These are phyloP conservation scores for Moricandia moricandioides DNA, from an alignment of 345 rosid species.

Conservation along the genomic window DNA sequence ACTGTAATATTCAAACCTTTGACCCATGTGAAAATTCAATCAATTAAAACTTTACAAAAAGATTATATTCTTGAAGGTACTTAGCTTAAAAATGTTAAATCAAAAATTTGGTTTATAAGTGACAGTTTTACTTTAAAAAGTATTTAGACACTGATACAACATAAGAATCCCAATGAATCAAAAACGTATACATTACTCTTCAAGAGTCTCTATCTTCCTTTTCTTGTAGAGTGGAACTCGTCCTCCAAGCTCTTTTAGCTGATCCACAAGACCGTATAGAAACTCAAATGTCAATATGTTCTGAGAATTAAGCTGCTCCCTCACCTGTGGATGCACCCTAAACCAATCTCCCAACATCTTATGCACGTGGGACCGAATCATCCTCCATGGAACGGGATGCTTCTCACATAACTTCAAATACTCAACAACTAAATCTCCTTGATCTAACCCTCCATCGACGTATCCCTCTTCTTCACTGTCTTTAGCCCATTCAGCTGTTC, in stretches of 20 bases:
- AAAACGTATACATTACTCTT: conserved; percentile 8
- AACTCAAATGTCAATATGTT: conserved; percentile 73
- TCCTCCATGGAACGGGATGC: conserved; percentile 93
- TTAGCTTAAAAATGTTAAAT: background rate
- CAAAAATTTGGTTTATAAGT: background rate
- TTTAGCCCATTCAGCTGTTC: conserved; percentile 59
- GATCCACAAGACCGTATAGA: conserved; percentile 61
- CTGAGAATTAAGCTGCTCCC: conserved; percentile 76
- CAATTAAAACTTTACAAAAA: background rate
- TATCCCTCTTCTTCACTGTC: conserved; percentile 41
- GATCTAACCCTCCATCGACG: conserved; percentile 64
- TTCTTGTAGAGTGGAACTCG: conserved; percentile 71
- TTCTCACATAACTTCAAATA: conserved; percentile 82
- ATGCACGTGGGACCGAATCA: conserved; percentile 85
- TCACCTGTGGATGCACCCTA: conserved; percentile 66
- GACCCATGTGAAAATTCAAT: conserved; percentile 4
- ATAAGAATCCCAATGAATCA: conserved; percentile 16
- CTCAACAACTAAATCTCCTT: conserved; percentile 66
- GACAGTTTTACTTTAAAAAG: background rate
- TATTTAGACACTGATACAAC: conserved; percentile 2
- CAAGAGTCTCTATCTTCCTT: background rate
- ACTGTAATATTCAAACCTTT: background rate
- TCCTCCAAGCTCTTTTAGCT: conserved; percentile 59
- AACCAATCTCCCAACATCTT: conserved; percentile 92
- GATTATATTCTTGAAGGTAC: background rate